Evolutionary conservation across 202 grass and related monocot genomes (phyloP).

Genomic region (Panicum virgatum): DNA sequence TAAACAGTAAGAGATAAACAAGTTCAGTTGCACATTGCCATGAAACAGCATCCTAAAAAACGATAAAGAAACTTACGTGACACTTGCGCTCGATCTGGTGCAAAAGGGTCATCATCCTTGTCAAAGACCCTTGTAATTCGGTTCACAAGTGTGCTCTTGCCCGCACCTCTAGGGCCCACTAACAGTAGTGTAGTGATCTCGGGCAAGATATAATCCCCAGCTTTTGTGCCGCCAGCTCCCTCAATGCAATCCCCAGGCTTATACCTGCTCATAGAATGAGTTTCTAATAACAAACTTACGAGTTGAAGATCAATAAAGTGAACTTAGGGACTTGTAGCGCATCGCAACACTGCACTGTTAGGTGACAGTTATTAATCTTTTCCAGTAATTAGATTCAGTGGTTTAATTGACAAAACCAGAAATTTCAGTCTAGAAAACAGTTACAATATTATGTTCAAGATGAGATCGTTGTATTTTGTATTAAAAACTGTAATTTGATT

Average conservation of each 20-base stretch:
- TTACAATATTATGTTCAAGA: background rate
- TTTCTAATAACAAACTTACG: background rate
- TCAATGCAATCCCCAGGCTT: constrained; percentile 70
- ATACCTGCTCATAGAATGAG: constrained; percentile 51
- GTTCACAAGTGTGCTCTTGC: constrained; percentile 78
- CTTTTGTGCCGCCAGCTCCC: constrained; percentile 46
- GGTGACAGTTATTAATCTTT: background rate
- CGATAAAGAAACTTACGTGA: constrained; percentile 46
- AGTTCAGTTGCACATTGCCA: background rate
- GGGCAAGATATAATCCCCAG: constrained; percentile 56
- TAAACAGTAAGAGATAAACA: constrained; percentile 38
- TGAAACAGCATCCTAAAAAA: background rate
- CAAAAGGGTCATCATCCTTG: constrained; percentile 48
- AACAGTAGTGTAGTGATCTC: constrained; percentile 67
- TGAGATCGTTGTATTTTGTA: background rate
- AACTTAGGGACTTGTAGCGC: background rate
- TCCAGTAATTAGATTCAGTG: background rate
- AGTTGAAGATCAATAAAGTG: background rate
- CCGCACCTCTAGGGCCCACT: constrained; percentile 77
- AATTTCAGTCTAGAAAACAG: background rate
- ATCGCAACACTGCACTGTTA: background rate
- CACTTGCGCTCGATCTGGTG: constrained; percentile 46
- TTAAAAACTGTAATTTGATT: background rate
- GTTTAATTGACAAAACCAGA: background rate
- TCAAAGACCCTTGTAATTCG: constrained; percentile 69